These are phyloP conservation scores for Fusarium sp. DNA, from an alignment of 2,329 filamentous ascomycete species.

Conservation along the genomic window DNA sequence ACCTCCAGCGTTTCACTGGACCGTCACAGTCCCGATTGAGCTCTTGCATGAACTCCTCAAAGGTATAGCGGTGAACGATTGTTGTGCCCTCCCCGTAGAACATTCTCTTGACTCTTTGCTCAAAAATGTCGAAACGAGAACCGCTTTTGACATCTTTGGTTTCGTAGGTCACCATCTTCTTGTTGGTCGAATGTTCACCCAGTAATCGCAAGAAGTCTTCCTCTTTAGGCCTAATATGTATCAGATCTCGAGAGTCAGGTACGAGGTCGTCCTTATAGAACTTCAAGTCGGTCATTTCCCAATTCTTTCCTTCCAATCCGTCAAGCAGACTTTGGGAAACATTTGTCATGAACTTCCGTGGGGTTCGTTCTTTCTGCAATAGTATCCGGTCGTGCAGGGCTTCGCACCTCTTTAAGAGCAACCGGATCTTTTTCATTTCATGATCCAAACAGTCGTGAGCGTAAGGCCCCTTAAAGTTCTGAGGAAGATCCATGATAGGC, in stretches of 20 bases:
- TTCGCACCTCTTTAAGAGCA: conserved; percentile 25
- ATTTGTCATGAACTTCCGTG: conserved; percentile 34
- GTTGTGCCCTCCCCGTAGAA: conserved; percentile 36
- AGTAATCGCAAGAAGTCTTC: conserved; percentile 43
- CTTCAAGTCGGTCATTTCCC: not conserved
- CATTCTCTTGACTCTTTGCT: conserved; percentile 40
- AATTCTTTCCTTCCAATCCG: conserved; percentile 21
- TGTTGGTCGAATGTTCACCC: conserved; percentile 24
- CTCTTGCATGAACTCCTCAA: conserved; percentile 39
- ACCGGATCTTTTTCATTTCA: conserved; percentile 40
- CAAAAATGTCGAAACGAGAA: conserved; percentile 32
- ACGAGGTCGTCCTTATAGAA: conserved; percentile 32
- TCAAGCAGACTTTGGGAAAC: conserved; percentile 13
- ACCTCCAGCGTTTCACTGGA: conserved; percentile 40
- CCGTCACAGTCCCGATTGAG: conserved; percentile 42
- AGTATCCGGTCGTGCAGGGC: conserved; percentile 14
- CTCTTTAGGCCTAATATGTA: conserved; percentile 41
- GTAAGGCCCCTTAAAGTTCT: conserved; percentile 44
- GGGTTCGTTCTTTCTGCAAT: conserved; percentile 26
- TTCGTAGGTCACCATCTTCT: not conserved
- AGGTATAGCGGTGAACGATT: conserved; percentile 18
- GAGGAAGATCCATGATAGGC: conserved; percentile 42
- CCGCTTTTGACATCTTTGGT: not conserved
- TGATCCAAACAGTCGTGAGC: conserved; percentile 36
- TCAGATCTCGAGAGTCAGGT: not conserved